Conservation (phyloP, 768 basidiomycete species). For the Mycena rebaudengoi region DNA sequence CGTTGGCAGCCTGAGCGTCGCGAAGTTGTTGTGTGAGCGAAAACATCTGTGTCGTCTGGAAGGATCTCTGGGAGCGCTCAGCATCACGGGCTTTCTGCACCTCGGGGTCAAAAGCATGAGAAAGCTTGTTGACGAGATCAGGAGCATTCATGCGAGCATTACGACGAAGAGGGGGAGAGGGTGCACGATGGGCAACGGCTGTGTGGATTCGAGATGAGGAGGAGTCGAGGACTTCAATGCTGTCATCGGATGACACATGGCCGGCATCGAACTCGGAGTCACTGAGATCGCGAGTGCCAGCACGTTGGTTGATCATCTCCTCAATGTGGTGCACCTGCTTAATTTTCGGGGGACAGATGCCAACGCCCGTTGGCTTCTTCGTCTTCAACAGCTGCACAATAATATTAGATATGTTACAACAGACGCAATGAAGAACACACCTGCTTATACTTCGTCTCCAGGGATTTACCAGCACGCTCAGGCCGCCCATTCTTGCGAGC, state of each 20-base stretch:
- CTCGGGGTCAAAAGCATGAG: not conserved
- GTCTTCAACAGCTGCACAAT: constrained; percentile 21
- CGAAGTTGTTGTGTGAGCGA: constrained; percentile 3
- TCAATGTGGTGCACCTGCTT: constrained; percentile 31
- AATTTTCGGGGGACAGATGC: constrained; percentile 30
- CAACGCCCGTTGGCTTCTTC: constrained; percentile 41
- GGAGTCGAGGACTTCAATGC: not conserved
- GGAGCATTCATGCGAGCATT: not conserved
- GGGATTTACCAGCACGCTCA: not conserved
- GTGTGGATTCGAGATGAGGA: not conserved
- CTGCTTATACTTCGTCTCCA: not conserved
- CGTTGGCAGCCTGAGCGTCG: constrained; percentile 6
- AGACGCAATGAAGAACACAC: not conserved
- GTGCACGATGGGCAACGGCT: constrained; percentile 1
- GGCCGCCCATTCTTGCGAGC: not conserved
- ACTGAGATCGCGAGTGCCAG: constrained; percentile 26
- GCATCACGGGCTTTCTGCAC: not conserved
- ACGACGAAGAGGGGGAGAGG: constrained; percentile 2
- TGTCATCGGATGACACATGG: not conserved
- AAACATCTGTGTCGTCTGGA: constrained; percentile 5
- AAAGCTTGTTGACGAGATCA: not conserved
- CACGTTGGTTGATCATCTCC: constrained; percentile 25
- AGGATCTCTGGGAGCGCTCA: not conserved
- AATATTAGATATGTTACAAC: not conserved
- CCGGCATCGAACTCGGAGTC: constrained; percentile 21